Base-by-base conservation (phyloP, 2,329 filamentous ascomycete genomes). In the Drechslera avenae region DNA sequence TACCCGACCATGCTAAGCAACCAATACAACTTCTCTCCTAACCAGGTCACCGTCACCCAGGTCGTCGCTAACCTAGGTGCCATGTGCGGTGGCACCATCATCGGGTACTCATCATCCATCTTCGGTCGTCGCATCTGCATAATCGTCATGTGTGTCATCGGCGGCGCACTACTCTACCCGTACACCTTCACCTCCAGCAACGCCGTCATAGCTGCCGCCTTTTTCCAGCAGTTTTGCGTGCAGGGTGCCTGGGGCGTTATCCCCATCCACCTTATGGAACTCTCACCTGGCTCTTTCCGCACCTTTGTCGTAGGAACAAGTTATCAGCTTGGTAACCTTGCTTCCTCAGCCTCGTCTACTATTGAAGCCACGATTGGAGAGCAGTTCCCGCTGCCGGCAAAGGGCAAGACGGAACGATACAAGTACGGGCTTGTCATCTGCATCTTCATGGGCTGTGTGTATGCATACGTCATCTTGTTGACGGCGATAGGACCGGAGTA, bases 361-460 rank as follows among this genome's bases (percentile, higher is more conserved):
- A 92, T 92, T 61, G 87, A 93, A 71, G 82, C 87, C 1, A 87
- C 83, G 0, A 85, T 91, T 31, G 89, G 89, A 30, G 87, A 91
- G 73, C 76, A 79, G 1, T 94, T 90, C 70, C 89, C 89, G 0
- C 79, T 95, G 3, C 79, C 85, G 0, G 76, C 83, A 0, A 81
- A 73, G 61, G 69, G 65, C 19, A 59, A 59, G 13, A 54, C 63
- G 0, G 59, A 57, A 43, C 57, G 73, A 19, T 73, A 80, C 1
- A 70, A 79, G 14, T 95, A 95, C 61, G 90, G 90, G 32, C 86
- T 86, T 62, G 90, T 95, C 8, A 93, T 96, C 57, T 90, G 87
- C 67, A 94, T 95, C 66, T 96, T 96, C 75, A 91, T 96, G 88
- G 91, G 81, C 1, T 91, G 87, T 60, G 90, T 95, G 1, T 96